Base-by-base conservation (phyloP, 2,329 filamentous ascomycete genomes). In the Trichophyton equinum region DNA sequence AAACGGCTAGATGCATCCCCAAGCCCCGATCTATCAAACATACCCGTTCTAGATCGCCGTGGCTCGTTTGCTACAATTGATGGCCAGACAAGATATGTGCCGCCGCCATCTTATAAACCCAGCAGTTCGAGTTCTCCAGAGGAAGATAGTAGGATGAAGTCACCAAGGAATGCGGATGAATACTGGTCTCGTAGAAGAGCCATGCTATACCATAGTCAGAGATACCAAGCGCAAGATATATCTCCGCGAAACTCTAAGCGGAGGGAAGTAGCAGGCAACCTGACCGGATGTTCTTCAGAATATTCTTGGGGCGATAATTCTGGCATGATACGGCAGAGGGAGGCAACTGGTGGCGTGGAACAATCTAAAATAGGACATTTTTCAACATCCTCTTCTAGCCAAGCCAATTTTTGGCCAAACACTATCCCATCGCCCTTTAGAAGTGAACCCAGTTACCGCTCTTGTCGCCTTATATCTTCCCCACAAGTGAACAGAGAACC, bases 21-120 rank as follows among this genome's bases (percentile, higher is more conserved):
- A 20, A 33, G n/a, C 49, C 27, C 30, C 1, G 49, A 55, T 4
- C 30, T 55, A 36, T 33, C 49, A 20, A n/a, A 18, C 1, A 44
- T 61, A 30, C 62, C 62, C 27, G 27, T 63, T 8, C 40, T 63
- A 36, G 55, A 61, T 46, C 30, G 62, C 30, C 27, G 58, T 6
- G 62, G 62, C 11, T 22, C 59, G 33, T 61, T 63, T 27, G 36
- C 51, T 27, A 27, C 36, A 22, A 36, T 47, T 11, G 57, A 36
- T 4, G 25, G 18, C 25, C 59, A 57, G 42, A 63, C 57, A 13
- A 44, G 27, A 53, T 63, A 63, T 13, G 40, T 59, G 3, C 59
- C 59, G 13, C 49, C 49, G 18, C 3, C 49, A 3, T 4, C 33
- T 2, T 4, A 1, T 18, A 15, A n/a, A 20, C n/a, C 49, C 4